Base-by-base conservation (phyloP, 768 basidiomycete genomes). In the Trametes meyenii region DNA sequence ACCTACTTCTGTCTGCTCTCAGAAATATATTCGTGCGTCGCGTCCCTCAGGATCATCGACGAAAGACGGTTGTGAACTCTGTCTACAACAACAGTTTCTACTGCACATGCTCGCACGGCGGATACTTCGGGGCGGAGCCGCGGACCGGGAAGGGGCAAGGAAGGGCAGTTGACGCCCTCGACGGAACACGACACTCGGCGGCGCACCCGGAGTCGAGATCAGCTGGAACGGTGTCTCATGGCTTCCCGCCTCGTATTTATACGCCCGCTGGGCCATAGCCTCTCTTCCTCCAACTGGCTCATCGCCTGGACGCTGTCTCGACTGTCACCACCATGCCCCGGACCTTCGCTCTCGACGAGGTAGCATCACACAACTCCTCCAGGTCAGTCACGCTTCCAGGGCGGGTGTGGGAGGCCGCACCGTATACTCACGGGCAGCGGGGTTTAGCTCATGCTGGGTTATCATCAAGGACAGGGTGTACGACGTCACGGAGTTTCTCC, bases 391-490 rank as follows among this genome's bases (percentile, higher is more conserved):
- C 29, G 19, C 62, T 51, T 13, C 33, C 21, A 43, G 23, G 16
- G 10, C 23, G 16, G 24, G 7, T 7, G 13, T 36, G 7, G 11
- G 3, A 17, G 13, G 5, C 3, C 11, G 33, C 33, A 38, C 16
- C 5, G 21, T 38, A 16, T 40, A 42, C 43, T n/a, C 42, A 26
- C 24, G 17, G 42, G 46, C 54, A 10, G 42, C 35, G n/a, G n/a
- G 10, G 6, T 19, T n/a, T 61, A 89, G 88, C 40, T 89, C 88
- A 17, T 92, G 91, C 70, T 94, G 92, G 92, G 86, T 94, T 66
- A 85, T 94, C 69, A 89, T 94, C 64, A 78, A 81, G 52, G 83
- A 87, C 73, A 79, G 83, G 55, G 92, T 93, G n/a, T 94, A 94
- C 75, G 90, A 94, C 76, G 89, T 92, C 55, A 91, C 91, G 6